Conservation (phyloP, 257 asterid species). For the Sherardia arvensis region DNA sequence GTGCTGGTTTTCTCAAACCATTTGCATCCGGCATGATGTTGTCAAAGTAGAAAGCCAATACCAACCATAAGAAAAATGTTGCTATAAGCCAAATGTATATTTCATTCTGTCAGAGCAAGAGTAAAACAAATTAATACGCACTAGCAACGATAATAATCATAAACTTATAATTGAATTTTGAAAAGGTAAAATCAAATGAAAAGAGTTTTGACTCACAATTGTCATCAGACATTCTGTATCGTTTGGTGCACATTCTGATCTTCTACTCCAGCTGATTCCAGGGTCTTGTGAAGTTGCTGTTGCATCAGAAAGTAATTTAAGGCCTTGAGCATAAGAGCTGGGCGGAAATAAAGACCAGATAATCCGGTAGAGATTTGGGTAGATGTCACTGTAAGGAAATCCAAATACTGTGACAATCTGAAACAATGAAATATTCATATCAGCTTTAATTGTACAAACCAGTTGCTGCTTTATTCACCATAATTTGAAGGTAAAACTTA, state of each 20-base stretch:
- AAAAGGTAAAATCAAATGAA: not conserved
- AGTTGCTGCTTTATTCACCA: slow-evolving; percentile 11
- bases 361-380: slow-evolving; percentile 32
- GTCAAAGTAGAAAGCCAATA: slow-evolving; percentile 82
- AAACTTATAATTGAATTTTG: not conserved
- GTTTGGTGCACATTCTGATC: slow-evolving; percentile 62
- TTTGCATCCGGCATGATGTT: slow-evolving; percentile 66
- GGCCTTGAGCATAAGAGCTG: slow-evolving; percentile 74
- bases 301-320: slow-evolving; percentile 68
- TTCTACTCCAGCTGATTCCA: slow-evolving; percentile 85
- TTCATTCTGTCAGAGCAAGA: slow-evolving; percentile 47
- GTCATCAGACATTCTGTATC: slow-evolving; percentile 69
- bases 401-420: slow-evolving; percentile 84
- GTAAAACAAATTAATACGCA: not conserved
- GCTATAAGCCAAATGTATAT: slow-evolving; percentile 59
- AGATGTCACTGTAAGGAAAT: slow-evolving; percentile 60
- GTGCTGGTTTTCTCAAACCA: slow-evolving; percentile 78
- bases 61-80: slow-evolving; percentile 61
- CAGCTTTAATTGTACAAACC: slow-evolving; percentile 16
- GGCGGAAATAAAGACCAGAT: slow-evolving; percentile 93
- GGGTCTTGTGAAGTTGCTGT: slow-evolving; percentile 87
- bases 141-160: not conserved
- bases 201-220: slow-evolving; percentile 42
- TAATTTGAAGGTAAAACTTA: slow-evolving; percentile 21
- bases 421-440: slow-evolving; percentile 14